phyloP scores from a whole-genome alignment of 306 rosid species.

The Ochetophila trinervis region DNA sequence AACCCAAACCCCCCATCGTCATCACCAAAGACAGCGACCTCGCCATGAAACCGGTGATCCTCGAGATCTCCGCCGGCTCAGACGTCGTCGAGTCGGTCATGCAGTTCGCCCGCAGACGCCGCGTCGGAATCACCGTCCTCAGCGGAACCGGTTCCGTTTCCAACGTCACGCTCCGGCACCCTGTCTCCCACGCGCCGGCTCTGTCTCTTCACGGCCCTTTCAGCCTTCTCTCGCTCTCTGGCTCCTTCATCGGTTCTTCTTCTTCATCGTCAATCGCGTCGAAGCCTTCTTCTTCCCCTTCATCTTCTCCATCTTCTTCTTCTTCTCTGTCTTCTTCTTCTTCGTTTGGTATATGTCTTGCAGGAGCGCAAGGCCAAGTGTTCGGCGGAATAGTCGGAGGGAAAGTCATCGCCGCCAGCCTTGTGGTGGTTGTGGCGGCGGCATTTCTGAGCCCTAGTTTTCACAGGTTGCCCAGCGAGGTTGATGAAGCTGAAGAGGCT shows the following conservation, averaged over 20 bases:
- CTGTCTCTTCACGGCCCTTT: slow-evolving; percentile 36
- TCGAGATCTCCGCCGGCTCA: slow-evolving; percentile 44
- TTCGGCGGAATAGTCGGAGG: slow-evolving; percentile 62
- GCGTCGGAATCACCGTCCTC: slow-evolving; percentile 28
- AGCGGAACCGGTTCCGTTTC: slow-evolving; percentile 46
- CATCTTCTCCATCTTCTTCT: slow-evolving; percentile 1
- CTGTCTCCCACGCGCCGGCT: slow-evolving; percentile 10
- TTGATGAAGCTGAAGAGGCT: not conserved
- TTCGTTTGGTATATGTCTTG: slow-evolving; percentile 39
- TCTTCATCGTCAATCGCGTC: not conserved
- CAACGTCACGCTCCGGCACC: slow-evolving; percentile 30
- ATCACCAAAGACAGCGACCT: slow-evolving; percentile 27
- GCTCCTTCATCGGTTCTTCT: slow-evolving; percentile 22
- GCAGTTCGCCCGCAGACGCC: slow-evolving; percentile 26
- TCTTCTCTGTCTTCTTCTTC: slow-evolving; percentile 2
- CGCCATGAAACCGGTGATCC: slow-evolving; percentile 25
- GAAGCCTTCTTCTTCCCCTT: slow-evolving; percentile 8
- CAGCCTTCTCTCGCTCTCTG: slow-evolving; percentile 31
- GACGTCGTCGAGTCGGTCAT: slow-evolving; percentile 44
- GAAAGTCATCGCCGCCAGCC: slow-evolving; percentile 35
- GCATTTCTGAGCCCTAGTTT: slow-evolving; percentile 27
- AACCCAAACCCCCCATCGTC: slow-evolving; percentile 47
- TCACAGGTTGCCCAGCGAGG: slow-evolving; percentile 17
- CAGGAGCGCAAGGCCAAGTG: slow-evolving; percentile 39
- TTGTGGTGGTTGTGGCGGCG: slow-evolving; percentile 33